Percentiles rank a stretch among this genome's conserved stretches.
These are phyloP conservation scores for Rhizoctonia solani DNA, from an alignment of 1,284 basidiomycete species.

Conservation along the genomic window DNA sequence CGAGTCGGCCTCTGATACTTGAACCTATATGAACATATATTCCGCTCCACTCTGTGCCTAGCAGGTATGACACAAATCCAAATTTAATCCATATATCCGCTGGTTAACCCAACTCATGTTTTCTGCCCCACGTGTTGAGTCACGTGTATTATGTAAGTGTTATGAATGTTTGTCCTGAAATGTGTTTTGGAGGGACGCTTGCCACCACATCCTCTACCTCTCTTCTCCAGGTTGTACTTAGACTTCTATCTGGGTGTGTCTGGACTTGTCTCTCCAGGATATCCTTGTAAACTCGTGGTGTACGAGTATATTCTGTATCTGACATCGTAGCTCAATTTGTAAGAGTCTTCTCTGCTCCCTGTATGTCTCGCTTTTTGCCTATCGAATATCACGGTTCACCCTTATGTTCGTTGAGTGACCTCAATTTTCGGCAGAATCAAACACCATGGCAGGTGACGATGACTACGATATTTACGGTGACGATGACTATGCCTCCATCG, in stretches of 20 bases:
- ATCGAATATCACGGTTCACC: conserved; percentile 14
- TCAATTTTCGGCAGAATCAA: conserved; percentile 16
- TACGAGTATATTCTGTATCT: conserved; percentile 35
- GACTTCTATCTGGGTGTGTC: neutral
- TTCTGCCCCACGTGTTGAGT: neutral
- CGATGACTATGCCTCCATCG: conserved; percentile 30
- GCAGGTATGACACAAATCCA: neutral
- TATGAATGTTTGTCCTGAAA: neutral
- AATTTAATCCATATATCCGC: neutral
- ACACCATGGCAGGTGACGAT: conserved; percentile 36
- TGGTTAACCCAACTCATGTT: neutral
- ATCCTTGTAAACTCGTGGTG: conserved; percentile 35
- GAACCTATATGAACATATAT: neutral
- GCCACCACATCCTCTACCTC: conserved; percentile 23
- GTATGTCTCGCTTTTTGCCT: conserved; percentile 4
- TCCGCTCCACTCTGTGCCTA: neutral
- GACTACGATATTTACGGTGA: conserved; percentile 40
- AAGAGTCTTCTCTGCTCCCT: conserved; percentile 32
- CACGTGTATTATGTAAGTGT: neutral
- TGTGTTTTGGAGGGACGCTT: neutral
- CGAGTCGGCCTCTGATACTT: neutral
- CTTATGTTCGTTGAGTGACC: conserved; percentile 25
- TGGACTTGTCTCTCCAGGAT: conserved; percentile 18
- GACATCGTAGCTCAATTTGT: conserved; percentile 33
- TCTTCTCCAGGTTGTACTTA: conserved; percentile 11